phyloP scores from a whole-genome alignment of 352 stramenopile species.

The Phytophthora citricola region DNA sequence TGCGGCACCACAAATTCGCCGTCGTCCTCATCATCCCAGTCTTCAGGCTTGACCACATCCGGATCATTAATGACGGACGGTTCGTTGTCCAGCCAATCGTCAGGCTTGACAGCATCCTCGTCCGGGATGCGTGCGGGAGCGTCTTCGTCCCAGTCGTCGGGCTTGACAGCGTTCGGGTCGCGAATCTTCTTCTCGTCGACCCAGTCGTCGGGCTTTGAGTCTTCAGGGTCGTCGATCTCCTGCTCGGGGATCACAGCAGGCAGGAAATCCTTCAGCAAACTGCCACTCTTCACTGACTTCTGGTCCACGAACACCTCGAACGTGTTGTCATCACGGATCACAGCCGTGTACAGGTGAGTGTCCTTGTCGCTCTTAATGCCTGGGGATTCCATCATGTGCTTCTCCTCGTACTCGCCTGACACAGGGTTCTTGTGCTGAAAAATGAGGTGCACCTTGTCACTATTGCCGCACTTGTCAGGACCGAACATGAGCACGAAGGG shows the following conservation, averaged over 20 bases:
- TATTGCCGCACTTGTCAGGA: constrained; percentile 94
- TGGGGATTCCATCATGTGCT: constrained; percentile 89
- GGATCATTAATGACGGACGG: constrained; percentile 82
- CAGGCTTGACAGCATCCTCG: constrained; percentile 85
- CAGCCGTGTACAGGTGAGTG: constrained; percentile 94
- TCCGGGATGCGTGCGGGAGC: constrained; percentile 88
- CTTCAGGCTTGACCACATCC: constrained; percentile 81
- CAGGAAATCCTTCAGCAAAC: constrained; percentile 82
- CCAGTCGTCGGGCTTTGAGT: constrained; percentile 94
- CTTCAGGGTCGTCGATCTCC: constrained; percentile 92
- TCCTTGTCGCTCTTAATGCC: constrained; percentile 83
- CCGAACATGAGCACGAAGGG: constrained; percentile 97
- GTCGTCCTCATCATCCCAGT: constrained; percentile 96
- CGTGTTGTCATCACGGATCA: constrained; percentile 90
- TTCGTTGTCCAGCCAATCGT: constrained; percentile 92
- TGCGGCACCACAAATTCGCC: constrained; percentile 91
- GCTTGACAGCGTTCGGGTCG: constrained; percentile 89
- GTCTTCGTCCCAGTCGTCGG: constrained; percentile 94
- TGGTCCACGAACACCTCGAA: constrained; percentile 94
- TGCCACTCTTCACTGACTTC: constrained; percentile 83
- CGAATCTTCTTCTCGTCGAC: constrained; percentile 90
- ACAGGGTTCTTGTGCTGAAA: constrained; percentile 95
- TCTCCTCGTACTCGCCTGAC: constrained; percentile 93
- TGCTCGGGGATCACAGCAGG: constrained; percentile 89
- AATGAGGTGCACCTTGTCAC: constrained; percentile 96